A percentile compares a stretch with the other conserved stretches of the same genome.
Conservation (phyloP, 2,329 filamentous ascomycete species). For the Apiospora aurea region DNA sequence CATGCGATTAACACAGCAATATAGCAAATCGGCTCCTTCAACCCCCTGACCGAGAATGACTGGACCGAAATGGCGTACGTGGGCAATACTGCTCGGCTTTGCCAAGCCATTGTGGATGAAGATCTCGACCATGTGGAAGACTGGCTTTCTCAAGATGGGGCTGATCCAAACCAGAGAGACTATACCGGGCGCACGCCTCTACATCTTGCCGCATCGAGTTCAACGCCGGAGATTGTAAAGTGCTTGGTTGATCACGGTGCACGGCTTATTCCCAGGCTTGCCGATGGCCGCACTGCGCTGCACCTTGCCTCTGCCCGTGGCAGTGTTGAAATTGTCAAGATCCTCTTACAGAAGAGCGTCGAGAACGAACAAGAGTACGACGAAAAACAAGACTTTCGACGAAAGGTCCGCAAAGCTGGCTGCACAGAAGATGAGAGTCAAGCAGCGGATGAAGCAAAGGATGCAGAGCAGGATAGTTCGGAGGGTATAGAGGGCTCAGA, state of each 20-base stretch:
- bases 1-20: not conserved
- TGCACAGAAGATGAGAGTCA: conserved; percentile 3
- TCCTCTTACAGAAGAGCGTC: conserved; percentile 76
- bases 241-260: conserved; percentile 75
- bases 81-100: conserved; percentile 78
- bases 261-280: conserved; percentile 75
- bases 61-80: conserved; percentile 94
- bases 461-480: conserved; percentile 44
- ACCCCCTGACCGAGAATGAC: conserved; percentile 81
- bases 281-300: conserved; percentile 82
- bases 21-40: conserved; percentile 69
- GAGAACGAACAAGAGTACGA: conserved; percentile 75
- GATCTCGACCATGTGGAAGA: conserved; percentile 74
- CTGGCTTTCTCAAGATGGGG: conserved; percentile 72
- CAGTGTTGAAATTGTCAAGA: conserved; percentile 70
- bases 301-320: conserved; percentile 81
- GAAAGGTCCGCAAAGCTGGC: conserved; percentile 40
- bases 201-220: conserved; percentile 75
- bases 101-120: conserved; percentile 80
- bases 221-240: conserved; percentile 73
- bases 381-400: conserved; percentile 60
- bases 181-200: conserved; percentile 81
- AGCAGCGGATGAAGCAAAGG: conserved; percentile 34
- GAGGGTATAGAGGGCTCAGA: conserved; percentile 47
- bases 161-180: conserved; percentile 77